Evolutionary conservation across 257 asterid genomes (phyloP).

Genomic region (Petunia secreta): DNA sequence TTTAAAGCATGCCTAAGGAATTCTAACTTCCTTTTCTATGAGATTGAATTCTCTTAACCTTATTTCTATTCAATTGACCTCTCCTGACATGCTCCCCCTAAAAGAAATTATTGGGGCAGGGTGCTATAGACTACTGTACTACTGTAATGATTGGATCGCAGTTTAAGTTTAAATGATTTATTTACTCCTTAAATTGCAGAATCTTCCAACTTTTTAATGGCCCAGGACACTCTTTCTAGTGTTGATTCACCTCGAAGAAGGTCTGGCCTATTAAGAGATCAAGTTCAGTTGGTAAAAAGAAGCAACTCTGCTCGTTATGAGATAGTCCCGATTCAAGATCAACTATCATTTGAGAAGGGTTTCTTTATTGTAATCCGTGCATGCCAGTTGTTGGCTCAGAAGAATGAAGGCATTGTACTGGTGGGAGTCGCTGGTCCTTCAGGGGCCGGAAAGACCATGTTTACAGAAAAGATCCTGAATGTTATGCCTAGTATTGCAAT

Average conservation of each 20-base stretch:
- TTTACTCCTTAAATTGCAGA: slow-evolving; percentile 23
- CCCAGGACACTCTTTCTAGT: slow-evolving; percentile 51
- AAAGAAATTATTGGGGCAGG: background rate
- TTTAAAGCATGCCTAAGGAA: background rate
- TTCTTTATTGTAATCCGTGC: slow-evolving; percentile 86
- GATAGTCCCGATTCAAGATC: slow-evolving; percentile 79
- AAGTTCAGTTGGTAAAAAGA: slow-evolving; percentile 80
- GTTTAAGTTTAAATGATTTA: slow-evolving; percentile 1
- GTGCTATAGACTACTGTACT: slow-evolving; percentile 16
- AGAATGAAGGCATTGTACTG: slow-evolving; percentile 77
- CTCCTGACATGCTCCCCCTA: background rate
- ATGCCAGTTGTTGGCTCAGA: slow-evolving; percentile 89
- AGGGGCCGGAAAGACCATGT: slow-evolving; percentile 94
- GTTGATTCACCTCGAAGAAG: slow-evolving; percentile 85
- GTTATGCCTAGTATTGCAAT: slow-evolving; percentile 89
- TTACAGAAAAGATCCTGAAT: slow-evolving; percentile 81
- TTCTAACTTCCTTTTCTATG: background rate
- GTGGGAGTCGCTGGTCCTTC: slow-evolving; percentile 98
- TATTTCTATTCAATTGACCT: background rate
- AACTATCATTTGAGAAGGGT: slow-evolving; percentile 91
- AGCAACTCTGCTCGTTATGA: slow-evolving; percentile 77
- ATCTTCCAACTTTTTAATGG: slow-evolving; percentile 43
- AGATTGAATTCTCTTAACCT: background rate
- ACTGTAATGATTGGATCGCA: background rate
- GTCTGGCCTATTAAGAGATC: slow-evolving; percentile 83